These are phyloP conservation scores for Naganishia cerealis DNA, from an alignment of 1,284 basidiomycete species.

Conservation along the genomic window DNA sequence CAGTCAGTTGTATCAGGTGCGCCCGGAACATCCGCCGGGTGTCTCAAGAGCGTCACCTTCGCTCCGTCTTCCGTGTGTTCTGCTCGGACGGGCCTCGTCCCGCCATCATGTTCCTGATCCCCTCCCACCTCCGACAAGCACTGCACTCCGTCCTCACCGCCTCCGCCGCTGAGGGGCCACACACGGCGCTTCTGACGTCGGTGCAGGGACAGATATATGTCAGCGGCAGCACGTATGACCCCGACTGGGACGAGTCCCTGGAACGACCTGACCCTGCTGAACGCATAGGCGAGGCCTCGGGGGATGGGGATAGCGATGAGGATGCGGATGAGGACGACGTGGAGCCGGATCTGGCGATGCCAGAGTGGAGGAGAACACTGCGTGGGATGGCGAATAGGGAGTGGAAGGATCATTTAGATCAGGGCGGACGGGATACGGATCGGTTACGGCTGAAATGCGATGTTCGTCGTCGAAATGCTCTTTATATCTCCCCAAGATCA, in stretches of 20 bases:
- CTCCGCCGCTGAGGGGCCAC: slow-evolving; percentile 19
- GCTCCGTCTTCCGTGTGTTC: not conserved
- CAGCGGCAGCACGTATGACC: slow-evolving; percentile 26
- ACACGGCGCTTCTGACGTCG: slow-evolving; percentile 28
- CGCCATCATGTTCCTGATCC: slow-evolving; percentile 31
- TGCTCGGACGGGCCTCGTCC: not conserved
- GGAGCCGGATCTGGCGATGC: slow-evolving; percentile 27
- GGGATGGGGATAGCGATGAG: slow-evolving; percentile 8
- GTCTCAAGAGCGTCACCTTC: not conserved
- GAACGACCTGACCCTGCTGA: slow-evolving; percentile 7
- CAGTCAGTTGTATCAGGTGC: not conserved
- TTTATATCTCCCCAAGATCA: not conserved
- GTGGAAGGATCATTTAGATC: slow-evolving; percentile 20
- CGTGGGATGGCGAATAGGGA: slow-evolving; percentile 22
- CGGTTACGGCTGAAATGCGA: slow-evolving; percentile 21
- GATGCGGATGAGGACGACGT: slow-evolving; percentile 17
- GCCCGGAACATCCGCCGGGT: not conserved
- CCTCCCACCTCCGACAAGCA: slow-evolving; percentile 24
- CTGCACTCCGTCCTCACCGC: slow-evolving; percentile 31
- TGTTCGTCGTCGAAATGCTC: not conserved
- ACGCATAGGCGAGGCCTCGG: not conserved
- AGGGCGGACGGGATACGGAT: slow-evolving; percentile 18
- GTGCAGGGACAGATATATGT: slow-evolving; percentile 23
- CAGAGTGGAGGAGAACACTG: slow-evolving; percentile 28
- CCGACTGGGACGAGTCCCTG: slow-evolving; percentile 20